A percentile compares a stretch with the other conserved stretches of the same genome.
Evolutionary conservation across 345 rosid species (phyloP).

Genomic region (Schrenkiella parvula): DNA sequence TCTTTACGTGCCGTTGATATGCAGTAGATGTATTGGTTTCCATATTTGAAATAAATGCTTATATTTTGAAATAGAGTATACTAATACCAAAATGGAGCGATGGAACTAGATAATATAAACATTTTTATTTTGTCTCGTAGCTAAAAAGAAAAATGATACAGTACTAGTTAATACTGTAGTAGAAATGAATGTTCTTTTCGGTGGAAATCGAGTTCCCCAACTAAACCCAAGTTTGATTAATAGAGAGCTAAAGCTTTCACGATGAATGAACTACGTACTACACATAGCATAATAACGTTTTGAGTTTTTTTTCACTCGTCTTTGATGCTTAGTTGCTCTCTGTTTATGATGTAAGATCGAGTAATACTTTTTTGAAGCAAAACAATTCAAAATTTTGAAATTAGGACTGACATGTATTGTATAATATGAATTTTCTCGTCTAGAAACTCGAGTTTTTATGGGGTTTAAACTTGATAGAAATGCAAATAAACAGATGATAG

Average conservation of each 20-base stretch:
- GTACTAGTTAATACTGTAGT: neutral
- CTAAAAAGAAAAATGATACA: neutral
- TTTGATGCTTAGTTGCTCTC: conserved; percentile 1
- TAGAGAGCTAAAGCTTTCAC: neutral
- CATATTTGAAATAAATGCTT: neutral
- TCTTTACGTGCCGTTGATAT: neutral
- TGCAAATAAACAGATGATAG: conserved; percentile 1
- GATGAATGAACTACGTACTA: too few relatives aligned
- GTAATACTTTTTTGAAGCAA: neutral
- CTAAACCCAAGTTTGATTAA: neutral
- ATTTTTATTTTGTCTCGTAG: neutral
- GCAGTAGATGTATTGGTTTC: neutral
- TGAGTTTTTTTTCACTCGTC: neutral
- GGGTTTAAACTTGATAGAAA: neutral
- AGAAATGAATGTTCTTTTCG: conserved; percentile 1
- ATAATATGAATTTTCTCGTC: neutral
- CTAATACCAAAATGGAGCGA: neutral
- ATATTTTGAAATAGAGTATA: neutral
- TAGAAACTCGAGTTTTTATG: neutral
- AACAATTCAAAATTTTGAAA: too few relatives aligned
- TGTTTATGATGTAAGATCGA: neutral
- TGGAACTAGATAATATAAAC: neutral
- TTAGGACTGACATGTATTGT: too few relatives aligned
- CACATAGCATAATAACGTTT: neutral
- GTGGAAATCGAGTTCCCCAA: conserved; percentile 16